Evolutionary conservation across 805 yeast genomes (phyloP), one percentile per base, ranked within the genome.

Genomic region (Saccharomyces paradoxus): DNA sequence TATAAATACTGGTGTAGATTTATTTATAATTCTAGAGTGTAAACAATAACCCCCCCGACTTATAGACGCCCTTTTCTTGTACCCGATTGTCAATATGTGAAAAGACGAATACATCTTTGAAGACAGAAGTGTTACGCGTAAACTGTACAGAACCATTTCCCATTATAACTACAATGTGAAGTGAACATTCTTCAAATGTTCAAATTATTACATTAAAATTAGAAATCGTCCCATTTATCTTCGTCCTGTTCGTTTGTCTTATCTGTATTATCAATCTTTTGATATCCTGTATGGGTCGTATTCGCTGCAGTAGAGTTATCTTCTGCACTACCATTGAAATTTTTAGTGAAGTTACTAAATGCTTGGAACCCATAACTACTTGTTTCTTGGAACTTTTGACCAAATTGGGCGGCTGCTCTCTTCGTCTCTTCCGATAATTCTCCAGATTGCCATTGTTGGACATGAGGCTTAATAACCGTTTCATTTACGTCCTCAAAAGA

Each of bases 361-460:
- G 85, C 83, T 59, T 84, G 86, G 53, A 82, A 83, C 28, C 96
- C 88, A 60, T 81, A 82, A 56, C 76, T 79, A 32, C 95, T 87
- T 0, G 97, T 89, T 59, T 90, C 95, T 68, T 87, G 96, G 74
- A 92, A 87, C 66, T 84, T 89, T 67, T 88, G 96, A 50, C 97
- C 97, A 74, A 92, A 94, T 75, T 94, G 97, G 56, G 89, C 85
- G 80, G 96, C 88, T n/a, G 98, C 98, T 61, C 89, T 81, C 58
- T 80, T 83, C 4, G 98, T 94, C 65, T 89, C 96, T 53, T 72
- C 75, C 26, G 95, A 82, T 48, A 88, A 70, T 56, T 94, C 98
- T 58, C 87, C 82, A 7, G 64, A 60, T 41, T 84, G 81, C 61
- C 94, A 77, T 65, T 87, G 90, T 66, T 83, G 83, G 67, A 89